Evolutionary conservation across 352 stramenopile genomes (phyloP).

Genomic region (Labyrinthula sp.): DNA sequence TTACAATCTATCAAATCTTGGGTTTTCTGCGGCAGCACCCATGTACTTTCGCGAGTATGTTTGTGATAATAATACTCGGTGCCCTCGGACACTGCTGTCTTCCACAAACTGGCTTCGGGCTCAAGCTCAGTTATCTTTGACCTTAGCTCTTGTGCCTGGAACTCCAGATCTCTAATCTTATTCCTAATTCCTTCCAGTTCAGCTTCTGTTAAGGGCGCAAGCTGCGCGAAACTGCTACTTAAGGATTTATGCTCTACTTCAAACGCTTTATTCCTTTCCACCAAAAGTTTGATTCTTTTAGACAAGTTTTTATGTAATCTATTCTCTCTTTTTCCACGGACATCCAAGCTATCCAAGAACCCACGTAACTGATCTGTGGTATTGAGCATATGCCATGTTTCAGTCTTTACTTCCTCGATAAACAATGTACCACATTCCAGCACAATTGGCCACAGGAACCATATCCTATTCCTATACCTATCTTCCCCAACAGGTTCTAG

Average conservation of each 20-base stretch:
- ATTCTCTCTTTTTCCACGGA: constrained; percentile 18
- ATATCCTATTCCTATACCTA: constrained; percentile 14
- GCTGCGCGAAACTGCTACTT: constrained; percentile 4
- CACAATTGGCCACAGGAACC: constrained; percentile 3
- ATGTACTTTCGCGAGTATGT: constrained; percentile 23
- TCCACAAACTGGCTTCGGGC: background rate
- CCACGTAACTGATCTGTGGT: background rate
- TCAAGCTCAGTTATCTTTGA: background rate
- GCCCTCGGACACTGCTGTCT: background rate
- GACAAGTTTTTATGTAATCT: constrained; percentile 2
- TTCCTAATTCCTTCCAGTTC: background rate
- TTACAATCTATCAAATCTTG: too few species aligned
- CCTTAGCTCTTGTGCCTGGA: background rate
- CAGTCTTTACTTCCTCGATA: constrained; percentile 12
- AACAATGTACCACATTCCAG: constrained; percentile 5
- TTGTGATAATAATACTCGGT: constrained; percentile 26
- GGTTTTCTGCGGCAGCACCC: constrained; percentile 4
- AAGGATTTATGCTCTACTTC: background rate
- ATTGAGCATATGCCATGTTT: constrained; percentile 7
- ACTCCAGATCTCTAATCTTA: background rate
- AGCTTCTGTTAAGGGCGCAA: background rate
- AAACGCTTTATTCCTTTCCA: background rate
- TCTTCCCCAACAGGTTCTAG: constrained; percentile 17
- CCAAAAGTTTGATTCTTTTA: background rate
- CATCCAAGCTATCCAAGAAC: constrained; percentile 9